Evolutionary conservation across 2,329 filamentous ascomycete species (phyloP).

Genomic region (Colletotrichum sp.): DNA sequence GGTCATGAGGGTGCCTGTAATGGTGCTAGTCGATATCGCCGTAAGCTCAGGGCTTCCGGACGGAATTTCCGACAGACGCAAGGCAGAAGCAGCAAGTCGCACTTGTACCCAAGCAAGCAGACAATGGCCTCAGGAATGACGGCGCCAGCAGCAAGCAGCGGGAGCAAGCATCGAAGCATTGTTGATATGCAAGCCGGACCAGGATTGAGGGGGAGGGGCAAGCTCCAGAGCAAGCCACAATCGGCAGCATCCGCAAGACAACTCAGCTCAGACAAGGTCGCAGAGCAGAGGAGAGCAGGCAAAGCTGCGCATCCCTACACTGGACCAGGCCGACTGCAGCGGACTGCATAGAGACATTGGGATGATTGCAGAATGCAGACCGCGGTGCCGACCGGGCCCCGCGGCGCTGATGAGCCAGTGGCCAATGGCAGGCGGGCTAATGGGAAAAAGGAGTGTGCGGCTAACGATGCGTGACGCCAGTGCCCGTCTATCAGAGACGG

Average conservation of each 20-base stretch:
- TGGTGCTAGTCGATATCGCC: background rate
- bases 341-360: slow-evolving; percentile 1
- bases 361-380: slow-evolving; percentile 18
- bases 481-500: slow-evolving; percentile 6
- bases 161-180: background rate
- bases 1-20: background rate
- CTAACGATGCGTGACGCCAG: slow-evolving; percentile 4
- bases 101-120: background rate
- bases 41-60: background rate
- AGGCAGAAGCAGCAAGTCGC: background rate
- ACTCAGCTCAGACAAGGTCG: background rate
- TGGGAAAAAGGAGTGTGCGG: slow-evolving; percentile 9
- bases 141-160: background rate
- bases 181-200: background rate
- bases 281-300: background rate
- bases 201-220: background rate
- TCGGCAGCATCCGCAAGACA: background rate
- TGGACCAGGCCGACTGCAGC: background rate
- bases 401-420: background rate
- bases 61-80: background rate
- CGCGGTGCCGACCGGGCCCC: slow-evolving; percentile 2
- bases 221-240: background rate
- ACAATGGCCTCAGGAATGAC: background rate
- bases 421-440: slow-evolving; percentile 14
- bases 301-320: background rate